A percentile compares a stretch with the other conserved stretches of the same genome.
These are phyloP conservation scores for Apophysomyces sp. DNA, from an alignment of 371 early-diverging fungal species.

Conservation along the genomic window DNA sequence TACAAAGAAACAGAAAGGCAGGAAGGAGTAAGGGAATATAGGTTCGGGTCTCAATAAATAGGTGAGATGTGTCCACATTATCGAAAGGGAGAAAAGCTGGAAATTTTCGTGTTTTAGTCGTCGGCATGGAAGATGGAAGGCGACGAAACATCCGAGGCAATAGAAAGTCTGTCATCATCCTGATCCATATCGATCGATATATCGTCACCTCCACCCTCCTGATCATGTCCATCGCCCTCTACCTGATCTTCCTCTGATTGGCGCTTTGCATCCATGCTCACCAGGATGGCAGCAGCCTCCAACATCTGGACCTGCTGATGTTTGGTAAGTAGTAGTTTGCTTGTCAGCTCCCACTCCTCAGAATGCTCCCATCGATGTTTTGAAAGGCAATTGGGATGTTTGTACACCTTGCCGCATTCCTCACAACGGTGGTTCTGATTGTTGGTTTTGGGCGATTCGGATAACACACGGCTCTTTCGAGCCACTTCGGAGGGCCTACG, in stretches of 20 bases:
- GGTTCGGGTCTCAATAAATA: neutral
- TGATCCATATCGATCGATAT: constrained; percentile 12
- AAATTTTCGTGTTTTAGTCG: neutral
- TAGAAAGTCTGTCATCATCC: constrained; percentile 7
- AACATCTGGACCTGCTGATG: constrained; percentile 79
- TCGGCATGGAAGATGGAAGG: neutral
- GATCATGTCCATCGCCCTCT: constrained; percentile 18
- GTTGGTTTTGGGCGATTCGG: constrained; percentile 7
- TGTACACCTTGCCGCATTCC: constrained; percentile 72
- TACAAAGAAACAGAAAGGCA: neutral
- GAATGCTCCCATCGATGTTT: constrained; percentile 79
- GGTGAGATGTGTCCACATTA: no score
- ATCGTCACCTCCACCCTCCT: constrained; percentile 10
- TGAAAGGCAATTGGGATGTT: constrained; percentile 64
- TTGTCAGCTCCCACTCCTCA: constrained; percentile 64
- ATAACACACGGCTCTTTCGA: constrained; percentile 18
- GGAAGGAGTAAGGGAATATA: neutral
- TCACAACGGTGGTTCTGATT: constrained; percentile 45
- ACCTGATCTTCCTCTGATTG: constrained; percentile 17
- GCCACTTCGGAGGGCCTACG: constrained; percentile 13
- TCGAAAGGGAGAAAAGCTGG: neutral
- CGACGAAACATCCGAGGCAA: neutral
- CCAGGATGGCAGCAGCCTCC: constrained; percentile 72
- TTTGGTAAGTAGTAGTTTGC: constrained; percentile 64
- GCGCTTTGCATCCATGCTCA: constrained; percentile 48